Evolutionary conservation across 2,329 filamentous ascomycete species (phyloP), one percentile per base, ranked within the genome.

Genomic region (Cercospora citrullina): DNA sequence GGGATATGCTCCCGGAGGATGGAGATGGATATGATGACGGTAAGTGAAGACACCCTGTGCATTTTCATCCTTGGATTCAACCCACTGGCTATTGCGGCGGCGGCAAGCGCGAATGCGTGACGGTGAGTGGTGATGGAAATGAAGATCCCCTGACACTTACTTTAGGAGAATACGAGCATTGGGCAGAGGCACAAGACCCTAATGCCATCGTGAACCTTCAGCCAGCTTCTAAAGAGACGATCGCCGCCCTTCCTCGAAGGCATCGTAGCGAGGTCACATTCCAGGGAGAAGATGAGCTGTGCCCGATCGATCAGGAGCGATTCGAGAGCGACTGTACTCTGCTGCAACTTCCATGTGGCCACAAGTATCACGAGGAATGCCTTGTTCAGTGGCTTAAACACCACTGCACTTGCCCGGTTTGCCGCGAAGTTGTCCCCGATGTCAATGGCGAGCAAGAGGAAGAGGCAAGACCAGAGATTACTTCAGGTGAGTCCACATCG

Each of bases 171-270:
- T 76, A 65, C 30, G 66, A 75, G 66, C 42, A 66, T 14, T 75
- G 70, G 67, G 58, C 62, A 2, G 75, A 75, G 39, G 73, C 74
- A 8, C 68, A 70, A 53, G 74, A 76, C 63, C 73, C 75, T 1
- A 72, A 71, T 48, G 60, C 58, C 10, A 67, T 62, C 39, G 64
- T 68, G 5, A 51, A 10, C 12, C 36, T 67, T 7, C 53, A 68
- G 14, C 72, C 74, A 16, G 68, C 73, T 16, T 65, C 67, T 4
- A 66, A 71, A n/a, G 64, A 42, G 4, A 69, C 70, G 7, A 69
- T 75, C 39, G 68, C 71, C 5, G 65, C 69, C 2, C 65, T 75
- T 9, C 68, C 69, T 26, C 67, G 72, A 18, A 69, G 64, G 58
- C 53, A 18, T 1, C 71, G 68, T 42, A 65, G 28, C 3, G 55